Evolutionary conservation across 208 protist genomes (phyloP).

Genomic region (Wallacemonas collosoma): DNA sequence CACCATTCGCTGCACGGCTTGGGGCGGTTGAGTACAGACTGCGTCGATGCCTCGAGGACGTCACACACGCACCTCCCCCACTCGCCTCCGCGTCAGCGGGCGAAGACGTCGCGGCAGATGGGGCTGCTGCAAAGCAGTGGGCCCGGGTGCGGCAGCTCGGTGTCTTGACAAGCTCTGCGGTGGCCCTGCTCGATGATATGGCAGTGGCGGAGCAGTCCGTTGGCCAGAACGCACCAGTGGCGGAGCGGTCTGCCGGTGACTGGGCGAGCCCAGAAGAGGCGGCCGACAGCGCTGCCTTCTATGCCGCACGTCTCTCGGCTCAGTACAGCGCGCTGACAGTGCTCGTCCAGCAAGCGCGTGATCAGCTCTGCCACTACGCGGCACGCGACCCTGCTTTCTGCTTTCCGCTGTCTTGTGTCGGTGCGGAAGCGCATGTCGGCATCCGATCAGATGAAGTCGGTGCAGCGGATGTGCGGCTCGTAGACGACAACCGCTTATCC

Average conservation of each 20-base stretch:
- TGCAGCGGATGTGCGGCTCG: neutral
- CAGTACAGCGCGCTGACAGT: neutral
- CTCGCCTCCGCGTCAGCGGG: neutral
- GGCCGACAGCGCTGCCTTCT: neutral
- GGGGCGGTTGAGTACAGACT: neutral
- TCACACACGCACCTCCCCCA: neutral
- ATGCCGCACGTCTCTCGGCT: neutral
- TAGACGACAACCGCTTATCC: neutral
- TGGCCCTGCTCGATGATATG: conserved; percentile 5
- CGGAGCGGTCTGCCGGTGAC: neutral
- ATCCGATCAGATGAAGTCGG: neutral
- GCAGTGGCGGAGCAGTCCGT: neutral
- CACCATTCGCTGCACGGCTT: neutral
- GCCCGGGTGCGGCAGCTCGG: neutral
- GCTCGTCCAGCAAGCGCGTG: neutral
- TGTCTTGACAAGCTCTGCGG: neutral
- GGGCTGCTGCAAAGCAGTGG: neutral
- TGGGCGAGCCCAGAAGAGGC: neutral
- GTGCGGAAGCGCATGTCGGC: neutral
- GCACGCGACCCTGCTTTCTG: neutral
- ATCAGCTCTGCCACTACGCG: neutral
- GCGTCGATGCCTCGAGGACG: conserved; percentile 3
- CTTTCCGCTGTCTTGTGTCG: conserved; percentile 5
- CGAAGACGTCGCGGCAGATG: neutral
- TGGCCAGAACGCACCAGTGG: neutral